A percentile compares a stretch with the other conserved stretches of the same genome.
phyloP scores from a whole-genome alignment of 1,284 basidiomycete genomes.

The Marasmius oreades region DNA sequence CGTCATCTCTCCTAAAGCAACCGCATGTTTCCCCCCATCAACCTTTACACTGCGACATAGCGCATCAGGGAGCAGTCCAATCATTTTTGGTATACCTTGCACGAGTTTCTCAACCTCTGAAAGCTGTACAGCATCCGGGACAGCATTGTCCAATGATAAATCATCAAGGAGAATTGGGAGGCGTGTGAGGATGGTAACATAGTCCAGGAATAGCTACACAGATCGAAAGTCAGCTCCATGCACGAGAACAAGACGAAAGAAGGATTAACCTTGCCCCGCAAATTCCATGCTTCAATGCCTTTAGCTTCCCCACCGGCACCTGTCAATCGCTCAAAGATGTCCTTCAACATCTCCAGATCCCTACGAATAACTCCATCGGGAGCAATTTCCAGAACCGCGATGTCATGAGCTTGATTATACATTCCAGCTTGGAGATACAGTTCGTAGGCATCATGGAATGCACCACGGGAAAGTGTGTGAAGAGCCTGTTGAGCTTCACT shows the following conservation, averaged over 20 bases:
- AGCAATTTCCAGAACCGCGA: conserved; percentile 82
- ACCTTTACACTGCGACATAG: conserved; percentile 29
- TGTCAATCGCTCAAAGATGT: conserved; percentile 71
- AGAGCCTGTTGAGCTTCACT: conserved; percentile 49
- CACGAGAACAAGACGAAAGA: conserved; percentile 4
- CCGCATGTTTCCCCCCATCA: conserved; percentile 51
- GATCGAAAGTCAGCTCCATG: conserved; percentile 11
- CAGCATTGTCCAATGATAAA: conserved; percentile 30
- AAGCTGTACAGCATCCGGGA: conserved; percentile 43
- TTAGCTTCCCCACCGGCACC: conserved; percentile 30
- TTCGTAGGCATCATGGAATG: conserved; percentile 77
- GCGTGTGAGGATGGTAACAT: conserved; percentile 58
- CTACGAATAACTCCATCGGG: conserved; percentile 85
- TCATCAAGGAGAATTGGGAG: conserved; percentile 55
- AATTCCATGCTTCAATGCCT: conserved; percentile 70
- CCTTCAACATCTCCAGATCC: conserved; percentile 71
- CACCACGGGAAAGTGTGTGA: conserved; percentile 43
- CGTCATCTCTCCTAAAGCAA: conserved; percentile 74
- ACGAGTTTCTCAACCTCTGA: conserved; percentile 60
- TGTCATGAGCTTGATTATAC: conserved; percentile 74
- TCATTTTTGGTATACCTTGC: conserved; percentile 60
- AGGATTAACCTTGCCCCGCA: conserved; percentile 71
- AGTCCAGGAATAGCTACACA: conserved; percentile 64
- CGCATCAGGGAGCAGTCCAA: conserved; percentile 70
- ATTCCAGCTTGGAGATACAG: conserved; percentile 71